Evolutionary conservation across 148 eudicot species (phyloP).

Genomic region (Simmondsia chinensis): DNA sequence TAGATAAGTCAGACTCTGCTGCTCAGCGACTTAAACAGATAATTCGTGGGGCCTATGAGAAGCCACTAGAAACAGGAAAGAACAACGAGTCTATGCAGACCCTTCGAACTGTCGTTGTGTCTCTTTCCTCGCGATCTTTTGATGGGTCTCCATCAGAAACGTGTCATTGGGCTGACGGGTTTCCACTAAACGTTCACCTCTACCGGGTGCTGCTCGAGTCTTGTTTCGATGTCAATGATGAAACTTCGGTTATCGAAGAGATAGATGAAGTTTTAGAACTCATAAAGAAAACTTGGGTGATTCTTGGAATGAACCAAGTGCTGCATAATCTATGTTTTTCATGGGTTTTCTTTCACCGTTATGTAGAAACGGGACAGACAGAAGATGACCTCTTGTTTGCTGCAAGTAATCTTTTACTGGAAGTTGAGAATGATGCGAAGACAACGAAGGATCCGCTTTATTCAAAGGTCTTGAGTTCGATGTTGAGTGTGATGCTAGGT

Average conservation of each 20-base stretch:
- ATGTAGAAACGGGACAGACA: constrained; percentile 52
- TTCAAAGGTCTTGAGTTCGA: constrained; percentile 46
- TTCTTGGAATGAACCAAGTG: constrained; percentile 66
- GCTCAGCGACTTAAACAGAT: constrained; percentile 57
- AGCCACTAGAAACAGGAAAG: constrained; percentile 65
- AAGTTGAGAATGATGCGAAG: constrained; percentile 67
- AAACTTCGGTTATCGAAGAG: constrained; percentile 68
- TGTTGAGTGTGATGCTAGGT: constrained; percentile 39
- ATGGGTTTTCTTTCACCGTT: constrained; percentile 73
- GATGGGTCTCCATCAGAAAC: constrained; percentile 51
- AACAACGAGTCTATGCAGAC: constrained; percentile 58
- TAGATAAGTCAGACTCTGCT: constrained; percentile 40
- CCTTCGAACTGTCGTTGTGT: constrained; percentile 44
- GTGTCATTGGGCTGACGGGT: constrained; percentile 97
- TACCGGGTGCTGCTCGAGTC: constrained; percentile 74
- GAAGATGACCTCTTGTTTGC: constrained; percentile 76
- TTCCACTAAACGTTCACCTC: constrained; percentile 68
- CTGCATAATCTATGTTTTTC: constrained; percentile 75
- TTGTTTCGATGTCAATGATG: constrained; percentile 74
- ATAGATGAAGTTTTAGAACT: constrained; percentile 84
- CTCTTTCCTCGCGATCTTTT: constrained; percentile 73
- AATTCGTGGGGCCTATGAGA: constrained; percentile 38
- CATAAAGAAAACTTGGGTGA: constrained; percentile 81
- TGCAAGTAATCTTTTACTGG: constrained; percentile 52
- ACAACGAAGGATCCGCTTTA: constrained; percentile 36